Evolutionary conservation across 2,329 filamentous ascomycete genomes (phyloP).

Genomic region (Myriosclerotinia duriaeana): DNA sequence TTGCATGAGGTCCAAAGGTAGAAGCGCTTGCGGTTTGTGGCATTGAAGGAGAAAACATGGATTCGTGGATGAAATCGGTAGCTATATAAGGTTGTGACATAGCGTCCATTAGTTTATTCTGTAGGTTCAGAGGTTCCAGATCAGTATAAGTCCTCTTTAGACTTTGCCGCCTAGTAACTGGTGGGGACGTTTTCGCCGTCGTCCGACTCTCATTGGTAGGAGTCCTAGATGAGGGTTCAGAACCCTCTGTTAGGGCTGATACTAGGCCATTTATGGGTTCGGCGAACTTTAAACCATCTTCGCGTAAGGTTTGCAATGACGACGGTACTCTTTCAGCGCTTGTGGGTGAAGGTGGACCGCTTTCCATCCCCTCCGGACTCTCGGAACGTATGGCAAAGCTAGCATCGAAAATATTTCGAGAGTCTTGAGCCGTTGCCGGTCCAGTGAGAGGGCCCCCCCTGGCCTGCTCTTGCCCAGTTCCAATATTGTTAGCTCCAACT

Average conservation of each 20-base stretch:
- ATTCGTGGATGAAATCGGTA: constrained; percentile 35
- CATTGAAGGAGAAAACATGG: constrained; percentile 46
- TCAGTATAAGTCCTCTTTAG: constrained; percentile 90
- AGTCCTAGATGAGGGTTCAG: constrained; percentile 53
- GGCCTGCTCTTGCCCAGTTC: constrained; percentile 47
- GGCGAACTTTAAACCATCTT: constrained; percentile 29
- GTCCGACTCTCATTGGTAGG: constrained; percentile 57
- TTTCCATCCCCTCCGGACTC: constrained; percentile 49
- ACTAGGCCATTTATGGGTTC: constrained; percentile 28
- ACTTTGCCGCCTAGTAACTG: constrained; percentile 60
- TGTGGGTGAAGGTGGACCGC: constrained; percentile 33
- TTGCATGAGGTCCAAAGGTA: constrained; percentile 39
- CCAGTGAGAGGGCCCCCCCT: constrained; percentile 71
- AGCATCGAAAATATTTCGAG: constrained; percentile 81
- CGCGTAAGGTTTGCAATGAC: constrained; percentile 19
- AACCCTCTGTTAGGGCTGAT: constrained; percentile 39
- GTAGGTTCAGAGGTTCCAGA: constrained; percentile 68
- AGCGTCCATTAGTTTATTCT: constrained; percentile 81
- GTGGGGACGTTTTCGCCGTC: constrained; percentile 54
- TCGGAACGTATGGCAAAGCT: constrained; percentile 63
- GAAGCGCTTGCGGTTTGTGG: constrained; percentile 42
- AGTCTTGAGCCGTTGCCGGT: constrained; percentile 65
- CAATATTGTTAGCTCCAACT: constrained; percentile 64
- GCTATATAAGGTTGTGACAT: constrained; percentile 69
- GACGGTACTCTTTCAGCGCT: constrained; percentile 27